Evolutionary conservation across 495 filamentous ascomycete genomes (phyloP).

Genomic region (Penicillium pulvis): DNA sequence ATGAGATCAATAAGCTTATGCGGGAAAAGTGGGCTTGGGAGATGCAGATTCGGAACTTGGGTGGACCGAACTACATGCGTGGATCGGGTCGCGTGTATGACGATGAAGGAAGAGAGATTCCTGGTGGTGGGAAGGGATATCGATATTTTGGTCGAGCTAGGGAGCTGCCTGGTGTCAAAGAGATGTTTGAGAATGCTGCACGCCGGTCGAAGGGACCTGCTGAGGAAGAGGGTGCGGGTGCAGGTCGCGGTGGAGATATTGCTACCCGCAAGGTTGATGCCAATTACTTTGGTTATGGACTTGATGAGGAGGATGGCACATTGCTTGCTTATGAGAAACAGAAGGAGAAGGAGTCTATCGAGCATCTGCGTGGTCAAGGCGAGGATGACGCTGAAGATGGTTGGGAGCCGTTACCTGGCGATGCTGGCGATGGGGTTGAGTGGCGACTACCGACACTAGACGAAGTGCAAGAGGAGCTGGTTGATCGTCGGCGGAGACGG

Average conservation of each 20-base stretch:
- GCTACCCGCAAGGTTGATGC: slow-evolving; percentile 82
- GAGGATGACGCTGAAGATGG: slow-evolving; percentile 52
- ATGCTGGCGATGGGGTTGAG: slow-evolving; percentile 75
- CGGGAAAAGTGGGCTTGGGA: slow-evolving; percentile 99
- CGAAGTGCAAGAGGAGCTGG: slow-evolving; percentile 89
- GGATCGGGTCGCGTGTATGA: slow-evolving; percentile 81
- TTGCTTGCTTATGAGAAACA: slow-evolving; percentile 78
- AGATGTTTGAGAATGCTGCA: slow-evolving; percentile 84
- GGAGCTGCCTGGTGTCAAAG: slow-evolving; percentile 93
- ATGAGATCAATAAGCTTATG: slow-evolving; percentile 99
- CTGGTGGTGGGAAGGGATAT: slow-evolving; percentile 87
- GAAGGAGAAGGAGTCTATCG: slow-evolving; percentile 81
- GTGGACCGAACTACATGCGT: slow-evolving; percentile 98
- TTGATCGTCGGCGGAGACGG: slow-evolving; percentile 80
- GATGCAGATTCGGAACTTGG: slow-evolving; percentile 88
- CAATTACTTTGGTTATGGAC: slow-evolving; percentile 91
- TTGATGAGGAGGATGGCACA: slow-evolving; percentile 89
- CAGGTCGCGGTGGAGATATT: slow-evolving; percentile 70
- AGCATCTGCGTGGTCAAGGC: slow-evolving; percentile 56
- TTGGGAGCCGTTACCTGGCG: slow-evolving; percentile 88
- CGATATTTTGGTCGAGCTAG: slow-evolving; percentile 88
- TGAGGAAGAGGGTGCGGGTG: slow-evolving; percentile 54
- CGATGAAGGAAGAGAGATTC: slow-evolving; percentile 88
- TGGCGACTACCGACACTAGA: slow-evolving; percentile 87
- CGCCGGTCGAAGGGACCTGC: slow-evolving; percentile 57